These are phyloP conservation scores for Leccinum barrowsii DNA, from an alignment of 768 basidiomycete species.

Conservation along the genomic window DNA sequence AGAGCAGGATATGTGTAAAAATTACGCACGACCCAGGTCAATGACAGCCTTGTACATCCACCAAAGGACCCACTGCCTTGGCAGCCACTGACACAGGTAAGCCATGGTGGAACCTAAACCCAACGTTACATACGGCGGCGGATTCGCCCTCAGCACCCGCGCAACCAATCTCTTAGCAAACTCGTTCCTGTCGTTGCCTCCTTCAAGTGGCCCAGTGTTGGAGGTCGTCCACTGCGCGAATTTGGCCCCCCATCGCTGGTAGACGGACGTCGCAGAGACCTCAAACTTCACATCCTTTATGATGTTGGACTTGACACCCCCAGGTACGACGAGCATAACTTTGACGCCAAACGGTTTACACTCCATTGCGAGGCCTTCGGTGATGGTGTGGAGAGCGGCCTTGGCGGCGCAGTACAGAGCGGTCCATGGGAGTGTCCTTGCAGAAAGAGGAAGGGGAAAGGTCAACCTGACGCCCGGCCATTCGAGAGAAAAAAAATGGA, in stretches of 20 bases:
- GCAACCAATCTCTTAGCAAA: conserved; percentile 54
- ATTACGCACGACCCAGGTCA: background rate
- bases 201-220: background rate
- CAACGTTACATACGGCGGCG: conserved; percentile 49
- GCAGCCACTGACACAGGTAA: conserved; percentile 23
- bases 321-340: conserved; percentile 68
- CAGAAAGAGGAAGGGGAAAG: background rate
- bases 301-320: conserved; percentile 64
- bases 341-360: conserved; percentile 66
- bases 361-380: conserved; percentile 70
- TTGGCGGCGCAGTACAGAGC: conserved; percentile 56
- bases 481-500: background rate
- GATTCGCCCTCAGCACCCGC: conserved; percentile 42
- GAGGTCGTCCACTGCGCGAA: conserved; percentile 47
- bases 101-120: conserved; percentile 39
- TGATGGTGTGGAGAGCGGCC: conserved; percentile 55
- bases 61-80: conserved; percentile 22
- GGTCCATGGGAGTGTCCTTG: conserved; percentile 68
- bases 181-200: conserved; percentile 45
- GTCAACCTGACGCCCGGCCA: background rate
- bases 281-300: conserved; percentile 33
- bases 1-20: background rate
- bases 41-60: conserved; percentile 19
- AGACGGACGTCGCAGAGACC: background rate
- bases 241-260: conserved; percentile 41